Percentiles rank a stretch among this genome's conserved stretches.
These are phyloP conservation scores for Patellifolia procumbens DNA, from an alignment of 179 eudicot genomes.

Conservation along the genomic window DNA sequence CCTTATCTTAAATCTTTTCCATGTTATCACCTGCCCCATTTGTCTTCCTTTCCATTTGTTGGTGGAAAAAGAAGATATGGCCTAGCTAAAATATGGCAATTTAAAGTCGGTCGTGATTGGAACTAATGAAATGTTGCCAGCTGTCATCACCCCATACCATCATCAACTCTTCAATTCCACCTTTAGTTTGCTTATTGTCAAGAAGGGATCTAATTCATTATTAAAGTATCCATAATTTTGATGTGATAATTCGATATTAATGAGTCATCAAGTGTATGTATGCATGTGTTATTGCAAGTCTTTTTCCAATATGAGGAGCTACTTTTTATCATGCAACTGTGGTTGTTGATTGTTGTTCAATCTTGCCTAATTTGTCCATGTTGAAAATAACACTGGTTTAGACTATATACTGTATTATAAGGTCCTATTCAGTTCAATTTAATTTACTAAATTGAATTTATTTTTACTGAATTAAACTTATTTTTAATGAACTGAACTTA, in stretches of 20 bases:
- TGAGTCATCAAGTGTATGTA: not conserved
- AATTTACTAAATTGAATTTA: no score
- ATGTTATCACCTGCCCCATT: slow-evolving; percentile 19
- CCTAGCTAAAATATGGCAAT: not conserved
- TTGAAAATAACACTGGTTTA: not conserved
- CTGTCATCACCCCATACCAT: slow-evolving; percentile 34
- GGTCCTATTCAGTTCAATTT: no score
- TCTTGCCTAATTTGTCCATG: slow-evolving; percentile 7
- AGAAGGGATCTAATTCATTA: not conserved
- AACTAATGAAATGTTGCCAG: slow-evolving; percentile 12
- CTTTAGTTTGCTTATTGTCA: slow-evolving; percentile 8
- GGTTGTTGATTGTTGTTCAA: not conserved
- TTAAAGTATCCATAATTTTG: not conserved
- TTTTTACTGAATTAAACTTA: no score
- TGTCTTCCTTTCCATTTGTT: slow-evolving; percentile 10
- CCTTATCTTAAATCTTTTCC: slow-evolving; percentile 32
- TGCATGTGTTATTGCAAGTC: not conserved
- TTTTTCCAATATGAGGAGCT: not conserved
- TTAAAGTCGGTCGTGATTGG: not conserved
- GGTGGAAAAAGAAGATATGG: not conserved
- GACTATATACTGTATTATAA: no score
- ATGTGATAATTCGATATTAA: slow-evolving; percentile 2
- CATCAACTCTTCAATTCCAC: not conserved
- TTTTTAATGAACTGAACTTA: no score
- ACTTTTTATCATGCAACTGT: not conserved